phyloP scores from a whole-genome alignment of 176 grass and related monocot species.

The Rhynchospora breviuscula region DNA sequence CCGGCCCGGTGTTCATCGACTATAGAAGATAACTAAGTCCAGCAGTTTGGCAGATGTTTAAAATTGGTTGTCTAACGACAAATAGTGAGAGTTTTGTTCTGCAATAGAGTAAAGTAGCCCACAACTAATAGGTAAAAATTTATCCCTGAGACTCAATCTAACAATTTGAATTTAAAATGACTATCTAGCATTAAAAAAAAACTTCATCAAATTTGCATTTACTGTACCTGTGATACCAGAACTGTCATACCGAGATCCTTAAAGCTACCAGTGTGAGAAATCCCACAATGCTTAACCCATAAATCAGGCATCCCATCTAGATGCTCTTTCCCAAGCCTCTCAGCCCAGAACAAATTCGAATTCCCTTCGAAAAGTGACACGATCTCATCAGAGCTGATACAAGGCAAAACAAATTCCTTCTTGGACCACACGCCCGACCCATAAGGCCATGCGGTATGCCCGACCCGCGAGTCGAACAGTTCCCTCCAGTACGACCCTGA shows the following conservation, averaged over 20 bases:
- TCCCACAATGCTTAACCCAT: constrained; percentile 99
- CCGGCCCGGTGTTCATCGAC: background rate
- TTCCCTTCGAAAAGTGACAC: constrained; percentile 98
- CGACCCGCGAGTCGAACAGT: constrained; percentile 80
- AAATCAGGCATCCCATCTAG: constrained; percentile 85
- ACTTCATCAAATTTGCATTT: background rate
- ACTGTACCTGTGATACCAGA: constrained; percentile 57
- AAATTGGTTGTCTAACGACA: background rate
- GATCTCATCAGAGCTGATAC: constrained; percentile 77
- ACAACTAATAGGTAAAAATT: background rate
- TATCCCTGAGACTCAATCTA: background rate
- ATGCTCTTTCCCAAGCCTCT: constrained; percentile 81
- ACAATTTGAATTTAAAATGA: background rate
- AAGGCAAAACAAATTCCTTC: constrained; percentile 93
- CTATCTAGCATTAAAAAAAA: background rate
- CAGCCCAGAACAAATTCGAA: constrained; percentile 98
- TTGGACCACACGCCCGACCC: constrained; percentile 98
- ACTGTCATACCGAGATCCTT: constrained; percentile 99
- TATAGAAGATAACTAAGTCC: background rate
- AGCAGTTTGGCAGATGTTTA: background rate
- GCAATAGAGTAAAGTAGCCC: background rate
- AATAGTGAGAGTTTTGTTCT: background rate
- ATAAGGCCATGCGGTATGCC: constrained; percentile 80
- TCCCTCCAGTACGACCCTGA: constrained; percentile 82
- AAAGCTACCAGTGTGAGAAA: constrained; percentile 96